Evolutionary conservation across 2,329 filamentous ascomycete genomes (phyloP), one percentile per base, ranked within the genome.

Genomic region (Colletotrichum chlorophyti): DNA sequence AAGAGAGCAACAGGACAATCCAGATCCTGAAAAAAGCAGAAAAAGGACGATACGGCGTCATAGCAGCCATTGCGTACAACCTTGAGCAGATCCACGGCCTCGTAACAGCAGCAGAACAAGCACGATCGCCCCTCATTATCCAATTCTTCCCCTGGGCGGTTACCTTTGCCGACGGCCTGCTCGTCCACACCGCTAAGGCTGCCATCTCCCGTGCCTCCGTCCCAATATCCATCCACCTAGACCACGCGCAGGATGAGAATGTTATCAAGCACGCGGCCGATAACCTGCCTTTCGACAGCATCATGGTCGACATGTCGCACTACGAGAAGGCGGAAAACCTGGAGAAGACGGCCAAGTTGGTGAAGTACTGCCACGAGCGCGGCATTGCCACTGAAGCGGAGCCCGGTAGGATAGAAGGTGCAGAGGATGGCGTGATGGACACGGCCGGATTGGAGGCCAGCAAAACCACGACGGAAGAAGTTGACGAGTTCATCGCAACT

Each of bases 291-390:
- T 91, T 91, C 64, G 89, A 91, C 69, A 82, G 79, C 54, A 90
- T 91, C 69, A 91, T 91, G 88, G 84, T 91, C 1, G 89, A 91
- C 72, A 91, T 91, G 88, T 85, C 80, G 54, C 88, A 91, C 68
- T 86, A 89, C 67, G 86, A 89, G 64, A 86, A 85, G 65, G 86
- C 81, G 52, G 87, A 90, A 74, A 91, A 91, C 67, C 75, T 91
- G 31, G 75, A 78, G 1, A 77, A 81, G 68, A 91, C 87, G 21
- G 78, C 76, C 48, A 83, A 88, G 57, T 72, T 90, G 53, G 85
- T 86, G 3, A 72, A 71, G 15, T 85, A 87, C 65, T 89, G 87
- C 64, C 82, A 89, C 66, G 82, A 73, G 58, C 76, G 81, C 19
- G 86, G 85, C 0, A 90, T 90, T 49, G 82, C 85, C 1, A 88